phyloP scores from a whole-genome alignment of 2,329 filamentous ascomycete genomes.

The Aspergillus hiratsukae region DNA sequence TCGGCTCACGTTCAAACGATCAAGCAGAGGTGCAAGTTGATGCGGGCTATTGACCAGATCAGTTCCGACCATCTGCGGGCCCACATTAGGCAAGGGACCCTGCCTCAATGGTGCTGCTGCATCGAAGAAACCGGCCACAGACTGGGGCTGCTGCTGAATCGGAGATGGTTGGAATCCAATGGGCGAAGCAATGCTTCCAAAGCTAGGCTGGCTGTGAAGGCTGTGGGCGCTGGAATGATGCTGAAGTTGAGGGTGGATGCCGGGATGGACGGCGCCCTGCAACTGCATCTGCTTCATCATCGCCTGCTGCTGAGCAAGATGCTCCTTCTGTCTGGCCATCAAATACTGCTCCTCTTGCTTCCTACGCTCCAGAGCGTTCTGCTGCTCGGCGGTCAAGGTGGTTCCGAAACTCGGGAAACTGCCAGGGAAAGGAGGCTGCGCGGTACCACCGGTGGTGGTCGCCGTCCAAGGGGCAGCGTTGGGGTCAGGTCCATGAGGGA shows the following conservation, averaged over 20 bases:
- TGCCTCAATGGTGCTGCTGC: slow-evolving; percentile 38
- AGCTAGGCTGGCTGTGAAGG: slow-evolving; percentile 94
- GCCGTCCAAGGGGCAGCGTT: slow-evolving; percentile 48
- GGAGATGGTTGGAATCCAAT: slow-evolving; percentile 62
- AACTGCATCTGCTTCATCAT: slow-evolving; percentile 68
- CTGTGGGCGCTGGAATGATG: slow-evolving; percentile 95
- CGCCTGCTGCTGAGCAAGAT: slow-evolving; percentile 81
- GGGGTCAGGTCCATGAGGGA: slow-evolving; percentile 75
- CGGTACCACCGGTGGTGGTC: slow-evolving; percentile 54
- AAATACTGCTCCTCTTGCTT: slow-evolving; percentile 98
- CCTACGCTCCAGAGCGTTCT: slow-evolving; percentile 90
- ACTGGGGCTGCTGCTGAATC: slow-evolving; percentile 50
- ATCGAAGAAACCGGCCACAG: slow-evolving; percentile 69
- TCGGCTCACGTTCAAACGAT: slow-evolving; percentile 59
- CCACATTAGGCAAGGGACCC: slow-evolving; percentile 35
- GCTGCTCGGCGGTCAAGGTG: slow-evolving; percentile 93
- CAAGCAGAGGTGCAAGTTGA: slow-evolving; percentile 61
- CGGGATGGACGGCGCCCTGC: slow-evolving; percentile 46
- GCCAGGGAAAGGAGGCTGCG: slow-evolving; percentile 83
- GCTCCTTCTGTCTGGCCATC: slow-evolving; percentile 93
- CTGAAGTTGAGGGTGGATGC: slow-evolving; percentile 64
- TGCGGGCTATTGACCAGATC: slow-evolving; percentile 62
- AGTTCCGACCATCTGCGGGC: slow-evolving; percentile 41
- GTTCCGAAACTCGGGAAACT: slow-evolving; percentile 96
- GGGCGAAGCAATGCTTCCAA: slow-evolving; percentile 89